Conservation (phyloP, 768 basidiomycete genomes). For the Leccinum disarticulatum region DNA sequence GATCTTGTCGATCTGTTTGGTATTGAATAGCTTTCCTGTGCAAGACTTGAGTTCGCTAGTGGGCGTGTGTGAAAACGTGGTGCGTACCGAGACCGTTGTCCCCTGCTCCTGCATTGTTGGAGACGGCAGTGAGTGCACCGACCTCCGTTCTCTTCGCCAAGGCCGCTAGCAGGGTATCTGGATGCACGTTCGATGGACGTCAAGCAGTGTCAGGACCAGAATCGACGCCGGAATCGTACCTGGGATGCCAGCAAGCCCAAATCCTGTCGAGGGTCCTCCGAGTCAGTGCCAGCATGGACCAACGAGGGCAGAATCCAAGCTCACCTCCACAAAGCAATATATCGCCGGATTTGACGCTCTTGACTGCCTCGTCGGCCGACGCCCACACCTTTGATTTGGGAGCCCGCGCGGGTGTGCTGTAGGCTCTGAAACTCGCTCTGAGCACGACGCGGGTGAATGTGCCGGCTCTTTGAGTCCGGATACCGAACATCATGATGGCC, state of each 20-base stretch:
- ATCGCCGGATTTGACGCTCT: constrained; percentile 79
- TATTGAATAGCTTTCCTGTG: constrained; percentile 70
- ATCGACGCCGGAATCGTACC: constrained; percentile 41
- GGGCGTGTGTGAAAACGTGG: background rate
- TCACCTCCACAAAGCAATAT: constrained; percentile 79
- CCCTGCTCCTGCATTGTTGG: constrained; percentile 81
- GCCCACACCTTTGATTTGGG: constrained; percentile 70
- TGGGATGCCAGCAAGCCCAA: constrained; percentile 87
- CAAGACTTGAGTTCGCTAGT: background rate
- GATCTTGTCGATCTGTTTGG: constrained; percentile 77
- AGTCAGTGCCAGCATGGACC: background rate
- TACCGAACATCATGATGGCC: constrained; percentile 30
- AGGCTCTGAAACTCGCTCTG: constrained; percentile 22
- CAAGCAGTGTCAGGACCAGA: too few relatives aligned
- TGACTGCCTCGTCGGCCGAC: constrained; percentile 80
- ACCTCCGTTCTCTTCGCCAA: constrained; percentile 74
- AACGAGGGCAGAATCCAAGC: constrained; percentile 18
- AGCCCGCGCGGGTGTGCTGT: constrained; percentile 25
- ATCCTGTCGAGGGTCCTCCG: constrained; percentile 51
- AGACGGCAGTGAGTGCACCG: constrained; percentile 74
- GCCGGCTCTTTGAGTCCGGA: constrained; percentile 14
- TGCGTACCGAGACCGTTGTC: constrained; percentile 66
- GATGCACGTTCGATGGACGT: background rate
- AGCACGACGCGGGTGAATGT: constrained; percentile 17
- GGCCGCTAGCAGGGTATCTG: constrained; percentile 82